Percentiles rank a stretch among this genome's conserved stretches.
phyloP scores from a whole-genome alignment of 805 yeast genomes.

The Saturnispora silvae region DNA sequence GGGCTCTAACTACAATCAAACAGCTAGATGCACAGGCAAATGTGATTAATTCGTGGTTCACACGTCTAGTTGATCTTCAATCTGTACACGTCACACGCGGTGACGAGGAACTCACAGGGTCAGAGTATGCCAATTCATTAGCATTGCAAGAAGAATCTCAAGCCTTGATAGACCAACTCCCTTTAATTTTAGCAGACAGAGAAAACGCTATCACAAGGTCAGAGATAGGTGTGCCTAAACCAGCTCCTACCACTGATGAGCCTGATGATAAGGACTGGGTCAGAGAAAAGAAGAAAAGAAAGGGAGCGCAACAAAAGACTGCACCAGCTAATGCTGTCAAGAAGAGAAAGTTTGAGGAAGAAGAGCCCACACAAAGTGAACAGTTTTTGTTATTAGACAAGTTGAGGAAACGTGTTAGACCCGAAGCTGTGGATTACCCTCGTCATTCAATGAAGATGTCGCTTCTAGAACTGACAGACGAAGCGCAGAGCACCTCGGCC shows the following conservation, averaged over 20 bases:
- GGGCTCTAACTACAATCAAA: slow-evolving; percentile 17
- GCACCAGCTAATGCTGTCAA: neutral
- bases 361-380: neutral
- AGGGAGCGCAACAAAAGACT: too few relatives aligned
- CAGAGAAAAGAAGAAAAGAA: slow-evolving; percentile 2
- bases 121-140: slow-evolving; percentile 68
- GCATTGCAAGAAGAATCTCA: slow-evolving; percentile 66
- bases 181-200: slow-evolving; percentile 37
- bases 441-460: slow-evolving; percentile 21
- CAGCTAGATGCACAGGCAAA: slow-evolving; percentile 43
- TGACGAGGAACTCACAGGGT: slow-evolving; percentile 38
- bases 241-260: neutral
- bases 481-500: slow-evolving; percentile 2
- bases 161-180: slow-evolving; percentile 44
- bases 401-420: slow-evolving; percentile 23
- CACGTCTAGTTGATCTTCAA: slow-evolving; percentile 32
- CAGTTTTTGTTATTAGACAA: slow-evolving; percentile 9
- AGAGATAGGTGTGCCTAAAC: slow-evolving; percentile 11
- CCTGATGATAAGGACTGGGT: slow-evolving; percentile 6
- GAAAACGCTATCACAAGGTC: slow-evolving; percentile 26
- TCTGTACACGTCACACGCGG: slow-evolving; percentile 32
- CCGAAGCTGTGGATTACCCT: slow-evolving; percentile 25
- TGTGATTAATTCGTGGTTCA: slow-evolving; percentile 42
- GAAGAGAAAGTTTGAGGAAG: slow-evolving; percentile 1
- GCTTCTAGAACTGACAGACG: slow-evolving; percentile 18